Conservation (phyloP, 768 basidiomycete species). For the Lactarius sanguifluus region DNA sequence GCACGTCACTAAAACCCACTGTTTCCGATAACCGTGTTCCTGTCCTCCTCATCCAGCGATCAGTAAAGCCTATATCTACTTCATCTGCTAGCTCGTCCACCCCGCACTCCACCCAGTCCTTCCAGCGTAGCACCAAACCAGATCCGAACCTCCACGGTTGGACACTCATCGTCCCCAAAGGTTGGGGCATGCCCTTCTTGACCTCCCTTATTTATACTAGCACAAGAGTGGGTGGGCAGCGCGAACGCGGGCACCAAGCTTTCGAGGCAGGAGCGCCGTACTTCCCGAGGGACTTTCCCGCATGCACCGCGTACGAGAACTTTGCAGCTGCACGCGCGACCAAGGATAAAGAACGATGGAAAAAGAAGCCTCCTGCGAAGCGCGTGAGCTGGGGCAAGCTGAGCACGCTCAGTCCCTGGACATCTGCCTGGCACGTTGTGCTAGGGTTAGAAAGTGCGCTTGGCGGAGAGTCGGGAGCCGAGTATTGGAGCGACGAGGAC, state of each 20-base stretch:
- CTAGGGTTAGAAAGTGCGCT: slow-evolving; percentile 46
- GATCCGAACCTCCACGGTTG: slow-evolving; percentile 66
- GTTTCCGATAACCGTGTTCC: slow-evolving; percentile 84
- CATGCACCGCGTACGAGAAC: slow-evolving; percentile 50
- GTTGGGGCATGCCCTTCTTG: slow-evolving; percentile 91
- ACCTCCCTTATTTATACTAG: slow-evolving; percentile 79
- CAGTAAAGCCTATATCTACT: slow-evolving; percentile 46
- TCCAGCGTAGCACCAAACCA: slow-evolving; percentile 20
- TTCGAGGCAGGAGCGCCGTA: slow-evolving; percentile 75
- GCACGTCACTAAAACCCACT: slow-evolving; percentile 62
- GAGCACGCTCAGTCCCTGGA: slow-evolving; percentile 70
- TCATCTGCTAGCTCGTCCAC: slow-evolving; percentile 29
- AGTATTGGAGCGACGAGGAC: slow-evolving; percentile 31
- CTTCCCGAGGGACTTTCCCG: slow-evolving; percentile 83
- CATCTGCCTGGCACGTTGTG: slow-evolving; percentile 70
- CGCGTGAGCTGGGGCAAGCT: slow-evolving; percentile 67
- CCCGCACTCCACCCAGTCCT: slow-evolving; percentile 16
- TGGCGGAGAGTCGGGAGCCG: slow-evolving; percentile 10
- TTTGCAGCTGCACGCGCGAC: slow-evolving; percentile 50
- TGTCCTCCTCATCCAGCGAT: slow-evolving; percentile 77
- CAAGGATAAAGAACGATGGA: slow-evolving; percentile 65
- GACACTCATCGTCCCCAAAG: slow-evolving; percentile 81
- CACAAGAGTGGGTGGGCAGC: slow-evolving; percentile 81
- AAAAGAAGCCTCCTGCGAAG: slow-evolving; percentile 85
- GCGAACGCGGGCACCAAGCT: slow-evolving; percentile 75